phyloP scores from a whole-genome alignment of 2,329 filamentous ascomycete genomes.

The Colletotrichum ledebouriae region DNA sequence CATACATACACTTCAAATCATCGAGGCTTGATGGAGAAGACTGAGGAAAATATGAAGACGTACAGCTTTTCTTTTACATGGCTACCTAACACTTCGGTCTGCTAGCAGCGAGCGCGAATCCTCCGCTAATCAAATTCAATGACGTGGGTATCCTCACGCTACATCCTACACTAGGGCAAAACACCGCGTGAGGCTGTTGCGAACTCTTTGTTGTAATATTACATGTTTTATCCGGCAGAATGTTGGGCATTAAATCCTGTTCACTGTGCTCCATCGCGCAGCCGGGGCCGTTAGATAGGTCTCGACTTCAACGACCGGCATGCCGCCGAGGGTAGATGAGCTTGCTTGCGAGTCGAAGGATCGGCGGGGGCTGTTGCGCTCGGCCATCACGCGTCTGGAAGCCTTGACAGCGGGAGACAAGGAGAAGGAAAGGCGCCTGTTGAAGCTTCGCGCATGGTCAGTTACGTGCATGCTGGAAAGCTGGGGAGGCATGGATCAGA shows the following conservation, averaged over 20 bases:
- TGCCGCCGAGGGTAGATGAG: conserved; percentile 29
- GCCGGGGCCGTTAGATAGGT: conserved; percentile 31
- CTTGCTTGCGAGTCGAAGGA: conserved; percentile 35
- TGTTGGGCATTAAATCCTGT: background rate
- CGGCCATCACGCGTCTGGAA: conserved; percentile 18
- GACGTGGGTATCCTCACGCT: too few species aligned
- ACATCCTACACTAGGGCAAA: too few species aligned
- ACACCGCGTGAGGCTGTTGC: too few species aligned
- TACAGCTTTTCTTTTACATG: too few species aligned
- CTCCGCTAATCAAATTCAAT: too few species aligned
- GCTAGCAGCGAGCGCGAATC: too few species aligned
- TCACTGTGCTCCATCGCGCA: conserved; percentile 31
- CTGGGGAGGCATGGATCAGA: too few species aligned
- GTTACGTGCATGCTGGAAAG: background rate
- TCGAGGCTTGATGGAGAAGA: too few species aligned
- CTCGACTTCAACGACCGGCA: conserved; percentile 35
- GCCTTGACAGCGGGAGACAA: conserved; percentile 37
- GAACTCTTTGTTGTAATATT: too few species aligned
- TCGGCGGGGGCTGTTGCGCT: conserved; percentile 25
- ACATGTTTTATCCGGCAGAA: background rate
- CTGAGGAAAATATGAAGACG: too few species aligned
- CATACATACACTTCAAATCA: too few species aligned
- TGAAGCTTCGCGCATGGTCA: conserved; percentile 16
- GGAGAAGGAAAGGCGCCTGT: conserved; percentile 31
- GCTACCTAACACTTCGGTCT: too few species aligned